These are phyloP conservation scores for Yueomyces sinensis DNA, from an alignment of 805 yeast genomes.

Conservation along the genomic window DNA sequence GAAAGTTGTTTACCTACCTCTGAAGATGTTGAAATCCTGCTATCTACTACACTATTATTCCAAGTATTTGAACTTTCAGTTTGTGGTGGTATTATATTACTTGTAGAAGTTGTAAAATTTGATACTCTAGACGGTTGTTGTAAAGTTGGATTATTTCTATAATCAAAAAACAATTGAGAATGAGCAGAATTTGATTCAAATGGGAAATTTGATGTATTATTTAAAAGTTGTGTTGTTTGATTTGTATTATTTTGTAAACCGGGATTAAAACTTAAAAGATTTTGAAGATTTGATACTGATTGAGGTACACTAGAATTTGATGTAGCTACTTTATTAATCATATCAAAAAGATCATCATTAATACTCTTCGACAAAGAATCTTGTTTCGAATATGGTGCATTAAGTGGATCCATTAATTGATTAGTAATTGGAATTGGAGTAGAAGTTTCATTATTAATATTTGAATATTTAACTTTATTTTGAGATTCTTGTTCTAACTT, in stretches of 20 bases:
- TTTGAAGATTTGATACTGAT: not conserved
- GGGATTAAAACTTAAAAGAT: not conserved
- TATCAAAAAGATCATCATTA: constrained; percentile 16
- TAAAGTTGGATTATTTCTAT: not conserved
- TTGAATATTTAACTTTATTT: constrained; percentile 6
- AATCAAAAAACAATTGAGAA: not conserved
- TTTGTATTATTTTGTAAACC: too few species aligned
- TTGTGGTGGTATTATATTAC: not conserved
- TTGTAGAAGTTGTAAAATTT: not conserved
- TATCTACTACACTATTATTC: not conserved
- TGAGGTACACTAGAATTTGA: not conserved
- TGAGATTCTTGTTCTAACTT: constrained; percentile 17
- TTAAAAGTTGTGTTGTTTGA: not conserved
- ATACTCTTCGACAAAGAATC: constrained; percentile 1
- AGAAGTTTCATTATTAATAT: constrained; percentile 1
- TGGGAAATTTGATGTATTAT: not conserved
- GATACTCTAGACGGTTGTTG: not conserved
- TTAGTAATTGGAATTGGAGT: not conserved
- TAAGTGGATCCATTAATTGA: not conserved
- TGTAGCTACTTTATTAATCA: constrained; percentile 18
- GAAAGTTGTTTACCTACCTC: not conserved
- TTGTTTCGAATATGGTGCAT: not conserved
- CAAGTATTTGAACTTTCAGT: not conserved
- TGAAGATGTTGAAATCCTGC: not conserved
- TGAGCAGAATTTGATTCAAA: not conserved